Evolutionary conservation across 208 protist species (phyloP).

Genomic region (Tritrichomonas musculus): DNA sequence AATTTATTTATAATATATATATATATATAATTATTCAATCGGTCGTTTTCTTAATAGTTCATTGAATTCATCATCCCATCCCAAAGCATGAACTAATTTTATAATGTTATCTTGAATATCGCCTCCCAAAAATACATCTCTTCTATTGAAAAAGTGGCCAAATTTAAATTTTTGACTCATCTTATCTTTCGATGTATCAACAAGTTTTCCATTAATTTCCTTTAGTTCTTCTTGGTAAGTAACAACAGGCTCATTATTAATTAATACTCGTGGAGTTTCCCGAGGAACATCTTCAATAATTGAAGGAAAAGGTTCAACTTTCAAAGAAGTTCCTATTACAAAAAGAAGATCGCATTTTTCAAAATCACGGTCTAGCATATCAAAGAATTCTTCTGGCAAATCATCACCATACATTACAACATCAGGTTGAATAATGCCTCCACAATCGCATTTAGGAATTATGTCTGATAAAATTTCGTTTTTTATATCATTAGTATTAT

Average conservation of each 20-base stretch:
- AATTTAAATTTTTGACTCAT: not conserved
- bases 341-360: not conserved
- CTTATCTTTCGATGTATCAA: not conserved
- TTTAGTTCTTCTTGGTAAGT: not conserved
- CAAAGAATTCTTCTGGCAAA: not conserved
- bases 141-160: not conserved
- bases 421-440: not conserved
- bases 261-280: not conserved
- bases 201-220: not conserved
- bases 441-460: not conserved
- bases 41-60: not conserved
- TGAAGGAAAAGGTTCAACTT: not conserved
- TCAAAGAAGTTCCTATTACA: constrained; percentile 30
- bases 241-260: not conserved
- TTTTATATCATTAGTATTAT: not conserved
- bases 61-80: not conserved
- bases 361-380: not conserved
- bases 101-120: not conserved
- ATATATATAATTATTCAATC: not conserved
- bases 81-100: not conserved
- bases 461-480: not conserved
- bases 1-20: not conserved
- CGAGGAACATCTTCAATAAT: not conserved
- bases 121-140: not conserved
- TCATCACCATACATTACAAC: not conserved